Percentiles rank a stretch among this genome's conserved stretches.
Conservation (phyloP, 1,284 basidiomycete species). For the Fomitopsis betulina region DNA sequence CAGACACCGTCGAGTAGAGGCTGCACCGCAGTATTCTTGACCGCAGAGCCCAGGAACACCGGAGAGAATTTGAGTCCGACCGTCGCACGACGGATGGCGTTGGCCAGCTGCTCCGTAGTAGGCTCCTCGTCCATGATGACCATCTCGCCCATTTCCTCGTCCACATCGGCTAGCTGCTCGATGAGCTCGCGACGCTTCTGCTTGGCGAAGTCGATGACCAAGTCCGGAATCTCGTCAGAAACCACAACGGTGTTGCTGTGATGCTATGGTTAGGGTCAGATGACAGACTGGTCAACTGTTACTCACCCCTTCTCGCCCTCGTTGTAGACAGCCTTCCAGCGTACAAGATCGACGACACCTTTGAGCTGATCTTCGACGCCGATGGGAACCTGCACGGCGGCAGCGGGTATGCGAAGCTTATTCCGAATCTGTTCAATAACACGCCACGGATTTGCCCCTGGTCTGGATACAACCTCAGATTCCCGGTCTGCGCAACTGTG, state of each 20-base stretch:
- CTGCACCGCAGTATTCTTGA: constrained; percentile 98
- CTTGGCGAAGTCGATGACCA: constrained; percentile 68
- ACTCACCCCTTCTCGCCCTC: constrained; percentile 91
- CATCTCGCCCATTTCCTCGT: constrained; percentile 91
- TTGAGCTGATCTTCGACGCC: constrained; percentile 86
- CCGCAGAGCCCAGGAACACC: constrained; percentile 95
- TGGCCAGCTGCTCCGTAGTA: constrained; percentile 68
- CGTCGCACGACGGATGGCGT: constrained; percentile 88
- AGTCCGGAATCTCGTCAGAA: constrained; percentile 84
- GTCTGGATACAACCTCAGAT: constrained; percentile 40
- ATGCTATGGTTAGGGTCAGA: constrained; percentile 2
- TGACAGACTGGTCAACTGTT: constrained; percentile 5
- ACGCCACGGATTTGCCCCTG: constrained; percentile 96
- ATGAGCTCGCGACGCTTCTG: constrained; percentile 89
- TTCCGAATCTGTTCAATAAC: constrained; percentile 90
- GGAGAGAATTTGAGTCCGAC: constrained; percentile 90
- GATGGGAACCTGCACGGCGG: constrained; percentile 96
- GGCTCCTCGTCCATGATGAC: constrained; percentile 86
- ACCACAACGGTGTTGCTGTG: constrained; percentile 77
- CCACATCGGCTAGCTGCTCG: constrained; percentile 94
- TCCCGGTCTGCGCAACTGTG: background rate
- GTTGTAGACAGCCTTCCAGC: constrained; percentile 95
- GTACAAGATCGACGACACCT: constrained; percentile 92
- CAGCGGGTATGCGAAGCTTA: constrained; percentile 91
- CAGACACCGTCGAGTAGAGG: constrained; percentile 94